Evolutionary conservation across 495 filamentous ascomycete genomes (phyloP), one percentile per base, ranked within the genome.

Genomic region (Tetracladium marchalianum): DNA sequence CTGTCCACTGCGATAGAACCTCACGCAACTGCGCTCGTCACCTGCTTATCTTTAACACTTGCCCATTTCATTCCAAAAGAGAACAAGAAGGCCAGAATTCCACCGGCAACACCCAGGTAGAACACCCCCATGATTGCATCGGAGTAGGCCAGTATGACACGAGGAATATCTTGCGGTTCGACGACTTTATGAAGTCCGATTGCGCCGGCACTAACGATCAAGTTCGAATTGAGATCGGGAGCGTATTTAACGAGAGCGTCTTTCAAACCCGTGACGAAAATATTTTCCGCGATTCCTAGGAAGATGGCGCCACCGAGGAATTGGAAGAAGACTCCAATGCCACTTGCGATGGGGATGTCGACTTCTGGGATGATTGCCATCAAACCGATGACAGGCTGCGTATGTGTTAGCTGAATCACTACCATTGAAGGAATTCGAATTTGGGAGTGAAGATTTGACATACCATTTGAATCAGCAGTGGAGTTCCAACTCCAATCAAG

Each of bases 161-260:
- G 32, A 4, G 24, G 31, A 7, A 51, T 19, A 15, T 44, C 47
- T 5, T 12, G 8, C 4, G 8, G 31, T 12, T 31, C n/a, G 50
- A 82, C 75, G 0, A 69, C 63, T 6, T 62, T 51, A 1, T 66
- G 66, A 11, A 83, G 43, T 27, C 76, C 63, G 0, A 67, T 67
- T 0, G 77, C 78, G 6, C 79, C 77, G 1, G 70, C 70, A 5
- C 41, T 51, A 10, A 77, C 47, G 5, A 78, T 65, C 0, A 55
- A 9, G 0, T 13, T 18, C 0, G 73, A 65, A 51, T 69, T 52
- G 31, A 79, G 58, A 9, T 35, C 48, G 0, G 75, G 73, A 6
- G 66, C 70, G 4, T 47, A 56, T 6, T 35, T 38, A 5, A 54
- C 43, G 6, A 77, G 46, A 7, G 52, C 57, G 7, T 44, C 17